Evolutionary conservation across 108 stramenopile genomes (phyloP).

Genomic region (Conticribra weissflogii): DNA sequence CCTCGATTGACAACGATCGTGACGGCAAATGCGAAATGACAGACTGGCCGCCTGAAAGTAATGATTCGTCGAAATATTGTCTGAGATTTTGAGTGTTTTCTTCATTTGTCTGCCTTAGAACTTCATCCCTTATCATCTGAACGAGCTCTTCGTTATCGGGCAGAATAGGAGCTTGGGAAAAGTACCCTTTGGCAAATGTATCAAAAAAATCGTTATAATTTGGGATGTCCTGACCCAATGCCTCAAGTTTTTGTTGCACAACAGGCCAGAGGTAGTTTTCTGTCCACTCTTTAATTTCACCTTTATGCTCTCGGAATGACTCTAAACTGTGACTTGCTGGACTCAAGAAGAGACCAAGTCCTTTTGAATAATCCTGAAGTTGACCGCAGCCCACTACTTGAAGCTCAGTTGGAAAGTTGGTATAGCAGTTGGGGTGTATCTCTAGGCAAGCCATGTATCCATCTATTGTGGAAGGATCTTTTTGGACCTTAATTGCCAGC

Average conservation of each 20-base stretch:
- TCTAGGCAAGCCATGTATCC: not conserved
- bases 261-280: not conserved
- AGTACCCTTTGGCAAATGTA: not conserved
- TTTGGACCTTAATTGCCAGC: not conserved
- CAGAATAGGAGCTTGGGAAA: not conserved
- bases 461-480: not conserved
- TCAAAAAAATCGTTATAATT: not conserved
- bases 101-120: not conserved
- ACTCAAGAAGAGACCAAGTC: not conserved
- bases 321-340: not conserved
- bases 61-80: too few relatives aligned
- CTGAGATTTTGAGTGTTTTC: too few relatives aligned
- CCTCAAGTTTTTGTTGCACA: not conserved
- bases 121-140: not conserved
- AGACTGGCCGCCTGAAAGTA: not conserved
- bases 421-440: not conserved
- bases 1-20: not conserved
- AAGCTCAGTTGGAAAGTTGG: not conserved
- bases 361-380: not conserved
- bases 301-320: not conserved
- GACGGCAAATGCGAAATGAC: not conserved
- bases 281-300: not conserved
- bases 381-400: not conserved
- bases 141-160: not conserved
- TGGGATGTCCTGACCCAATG: not conserved